Base-by-base conservation (phyloP, 2,329 filamentous ascomycete species). In the Fusarium transvaalense region DNA sequence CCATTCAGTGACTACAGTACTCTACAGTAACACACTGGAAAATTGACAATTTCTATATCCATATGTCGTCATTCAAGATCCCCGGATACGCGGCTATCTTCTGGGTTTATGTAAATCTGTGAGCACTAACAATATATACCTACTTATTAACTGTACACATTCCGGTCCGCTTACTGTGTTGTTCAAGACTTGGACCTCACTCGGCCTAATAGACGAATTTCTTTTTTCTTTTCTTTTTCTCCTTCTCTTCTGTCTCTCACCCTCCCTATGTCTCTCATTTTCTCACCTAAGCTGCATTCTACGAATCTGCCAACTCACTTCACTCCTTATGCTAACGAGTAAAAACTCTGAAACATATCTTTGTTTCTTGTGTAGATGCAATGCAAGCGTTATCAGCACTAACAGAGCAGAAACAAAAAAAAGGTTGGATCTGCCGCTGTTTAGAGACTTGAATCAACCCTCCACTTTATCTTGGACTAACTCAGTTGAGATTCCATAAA, bases 301-400 rank as follows among this genome's bases (percentile, higher is more conserved):
- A 41, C 50, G 42, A 57, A 27, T 23, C 27, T 45, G 60, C 59
- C 59, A 50, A 23, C 60, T 57, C 60, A 64, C 29, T 25, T 32
- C 19, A 19, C 51, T 48, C 19, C 10, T 13, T 25, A 4, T 39
- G 10, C 12, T 38, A 56, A 21, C 58, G 38, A 48, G 43, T 56
- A 34, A 63, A 42, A 48, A n/a, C n/a, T 9, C 29, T 6, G 19
- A n/a, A 37, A 42, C 25, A 43, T 31, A 38, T 47, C 39, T 46
- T 19, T 27, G 29, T 47, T 31, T 23, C 46, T n/a, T n/a, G n/a
- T n/a, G n/a, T 9, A 27, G 19, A 37, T 25, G 25, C 13, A 46
- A 38, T 17, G 17, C 29, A 34, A 38, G 32, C n/a, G 17, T 56
- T 51, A 70, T 72, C 69, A 71, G 69, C 69, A 50, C 66, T 71